Evolutionary conservation across 2,329 filamentous ascomycete species (phyloP).

Genomic region (Herpotrichia juniperi): DNA sequence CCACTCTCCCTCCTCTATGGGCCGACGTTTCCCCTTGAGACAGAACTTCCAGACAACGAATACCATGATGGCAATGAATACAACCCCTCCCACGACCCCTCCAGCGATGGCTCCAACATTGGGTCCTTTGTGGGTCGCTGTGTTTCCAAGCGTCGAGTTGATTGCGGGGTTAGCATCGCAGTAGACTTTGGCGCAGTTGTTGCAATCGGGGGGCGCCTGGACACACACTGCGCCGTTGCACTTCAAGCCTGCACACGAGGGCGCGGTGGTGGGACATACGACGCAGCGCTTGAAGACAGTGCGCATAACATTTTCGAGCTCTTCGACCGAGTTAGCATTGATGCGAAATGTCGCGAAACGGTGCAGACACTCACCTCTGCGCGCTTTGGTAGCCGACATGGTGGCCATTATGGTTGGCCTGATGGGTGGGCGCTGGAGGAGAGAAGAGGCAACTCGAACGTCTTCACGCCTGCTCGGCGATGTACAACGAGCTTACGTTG

Average conservation of each 20-base stretch:
- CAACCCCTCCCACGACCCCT: slow-evolving; percentile 84
- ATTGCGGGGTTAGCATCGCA: slow-evolving; percentile 55
- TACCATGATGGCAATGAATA: slow-evolving; percentile 73
- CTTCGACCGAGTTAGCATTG: slow-evolving; percentile 23
- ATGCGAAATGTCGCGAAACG: neutral
- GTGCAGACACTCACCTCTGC: slow-evolving; percentile 16
- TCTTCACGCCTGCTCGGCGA: slow-evolving; percentile 13
- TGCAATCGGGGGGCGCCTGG: slow-evolving; percentile 64
- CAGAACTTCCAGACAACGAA: slow-evolving; percentile 89
- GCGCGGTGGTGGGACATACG: slow-evolving; percentile 57
- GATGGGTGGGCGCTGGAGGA: slow-evolving; percentile 11
- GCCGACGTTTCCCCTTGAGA: slow-evolving; percentile 78
- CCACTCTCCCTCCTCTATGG: slow-evolving; percentile 63
- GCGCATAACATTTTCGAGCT: slow-evolving; percentile 45
- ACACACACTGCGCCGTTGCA: slow-evolving; percentile 66
- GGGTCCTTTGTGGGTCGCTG: slow-evolving; percentile 53
- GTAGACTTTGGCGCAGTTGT: slow-evolving; percentile 62
- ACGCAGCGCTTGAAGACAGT: slow-evolving; percentile 65
- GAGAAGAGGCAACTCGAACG: slow-evolving; percentile 4
- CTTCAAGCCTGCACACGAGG: slow-evolving; percentile 60
- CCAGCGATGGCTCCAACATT: slow-evolving; percentile 88
- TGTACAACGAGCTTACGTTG: slow-evolving; percentile 11
- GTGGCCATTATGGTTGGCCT: slow-evolving; percentile 6
- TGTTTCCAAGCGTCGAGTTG: slow-evolving; percentile 39
- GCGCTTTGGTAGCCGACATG: slow-evolving; percentile 21